Evolutionary conservation across 495 filamentous ascomycete genomes (phyloP), one percentile per base, ranked within the genome.

Genomic region (Talaromyces nanjingensis): DNA sequence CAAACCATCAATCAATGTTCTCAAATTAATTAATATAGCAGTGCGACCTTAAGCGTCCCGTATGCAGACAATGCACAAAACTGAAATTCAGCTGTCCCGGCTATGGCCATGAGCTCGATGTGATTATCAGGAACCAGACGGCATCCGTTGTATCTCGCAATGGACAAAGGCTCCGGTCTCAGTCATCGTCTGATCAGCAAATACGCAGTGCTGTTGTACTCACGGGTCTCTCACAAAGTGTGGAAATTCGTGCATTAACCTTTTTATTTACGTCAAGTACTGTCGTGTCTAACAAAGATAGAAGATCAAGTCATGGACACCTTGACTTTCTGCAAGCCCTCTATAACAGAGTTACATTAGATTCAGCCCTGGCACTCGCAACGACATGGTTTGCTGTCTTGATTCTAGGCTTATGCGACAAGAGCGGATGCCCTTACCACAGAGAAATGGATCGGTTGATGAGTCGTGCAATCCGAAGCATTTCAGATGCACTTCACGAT

Each of bases 41-140:
- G 59, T 60, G 59, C 47, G 59, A 42, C 8, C 59, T 42, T 4
- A 42, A 60, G 22, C 59, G 59, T 27, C 59, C 59, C 7, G 37
- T 22, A 16, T 60, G 59, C 16, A 9, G 37, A 14, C 59, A 60
- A 18, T 60, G 59, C 12, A 8, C 39, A 2, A 60, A 14, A 18
- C 16, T 60, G 14, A 42, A 49, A 42, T 60, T 45, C 22, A 24
- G 14, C 14, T 60, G 59, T n/a, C 59, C 59, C 2, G 59, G 59
- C 0, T 60, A 60, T 47, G 33, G 59, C 8, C 59, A 60, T 18
- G 59, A 60, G 18, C 59, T 60, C 22, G 59, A 60, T 22, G 20
- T 16, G 12, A 42, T 60, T 14, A 39, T 60, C 9, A 60, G 22
- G 37, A 47, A 60, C 22, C 59, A 60, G 34, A 60, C 59, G 8